Evolutionary conservation across 805 yeast genomes (phyloP).

Genomic region (Saccharomycopsis microspora): DNA sequence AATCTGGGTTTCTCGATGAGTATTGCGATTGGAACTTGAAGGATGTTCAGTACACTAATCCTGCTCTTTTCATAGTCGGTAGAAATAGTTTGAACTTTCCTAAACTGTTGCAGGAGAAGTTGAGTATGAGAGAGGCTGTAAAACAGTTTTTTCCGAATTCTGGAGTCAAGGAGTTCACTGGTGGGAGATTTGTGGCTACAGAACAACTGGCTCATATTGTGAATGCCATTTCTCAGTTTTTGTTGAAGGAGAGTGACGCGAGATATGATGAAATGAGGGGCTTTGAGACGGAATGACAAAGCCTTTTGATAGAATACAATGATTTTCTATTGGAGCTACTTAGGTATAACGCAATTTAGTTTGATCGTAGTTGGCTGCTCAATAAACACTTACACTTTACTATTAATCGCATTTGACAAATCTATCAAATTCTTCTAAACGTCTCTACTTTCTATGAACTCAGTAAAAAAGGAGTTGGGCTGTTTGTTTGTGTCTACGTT

Average conservation of each 20-base stretch:
- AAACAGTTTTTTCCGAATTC: slow-evolving; percentile 20
- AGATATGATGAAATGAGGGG: slow-evolving; percentile 9
- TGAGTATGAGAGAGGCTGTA: slow-evolving; percentile 11
- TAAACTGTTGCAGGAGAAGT: neutral
- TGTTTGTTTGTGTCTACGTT: too few relatives aligned
- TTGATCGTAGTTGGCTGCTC: too few relatives aligned
- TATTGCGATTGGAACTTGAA: slow-evolving; percentile 8
- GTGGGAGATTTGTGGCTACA: slow-evolving; percentile 19
- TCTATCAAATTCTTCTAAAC: too few relatives aligned
- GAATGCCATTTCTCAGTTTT: slow-evolving; percentile 14
- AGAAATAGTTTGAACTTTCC: slow-evolving; percentile 2
- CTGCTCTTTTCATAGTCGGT: slow-evolving; percentile 15
- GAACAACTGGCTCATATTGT: slow-evolving; percentile 10
- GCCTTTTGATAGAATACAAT: too few relatives aligned
- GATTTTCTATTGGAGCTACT: too few relatives aligned
- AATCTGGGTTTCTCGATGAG: neutral
- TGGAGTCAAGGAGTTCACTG: slow-evolving; percentile 19
- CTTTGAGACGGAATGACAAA: too few relatives aligned
- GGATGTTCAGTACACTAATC: neutral
- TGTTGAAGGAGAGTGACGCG: slow-evolving; percentile 10
- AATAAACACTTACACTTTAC: too few relatives aligned
- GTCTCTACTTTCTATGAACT: too few relatives aligned
- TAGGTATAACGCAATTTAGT: too few relatives aligned
- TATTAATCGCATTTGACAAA: too few relatives aligned
- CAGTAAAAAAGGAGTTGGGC: too few relatives aligned